Evolutionary conservation across 768 basidiomycete species (phyloP), one percentile per base, ranked within the genome.

Genomic region (Lactifluus echinatus): DNA sequence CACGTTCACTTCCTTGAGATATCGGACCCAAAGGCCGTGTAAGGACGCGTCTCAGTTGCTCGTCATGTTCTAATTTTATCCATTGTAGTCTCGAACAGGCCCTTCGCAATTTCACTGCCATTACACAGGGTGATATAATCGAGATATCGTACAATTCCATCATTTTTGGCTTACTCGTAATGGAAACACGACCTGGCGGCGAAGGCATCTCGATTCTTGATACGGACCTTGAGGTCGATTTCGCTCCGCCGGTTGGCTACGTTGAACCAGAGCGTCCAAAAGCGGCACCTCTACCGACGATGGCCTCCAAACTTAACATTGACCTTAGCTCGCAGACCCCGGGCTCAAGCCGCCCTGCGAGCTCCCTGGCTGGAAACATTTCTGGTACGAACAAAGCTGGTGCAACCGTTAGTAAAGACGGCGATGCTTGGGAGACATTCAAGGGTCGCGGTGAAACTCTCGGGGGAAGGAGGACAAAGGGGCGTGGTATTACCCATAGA

Each of bases 141-240:
- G 96, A 98, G 72, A 95, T 99, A 66, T 83, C 78, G n/a, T 97
- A 99, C 73, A 98, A 98, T 69, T 84, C 85, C 0, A 92, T 99
- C 66, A 80, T 92, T 21, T 98, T 99, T 68, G 91, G 93, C 50
- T 79, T 99, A 45, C 82, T 97, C 42, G 85, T 99, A 36, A 96
- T 98, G 92, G 95, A 98, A 71, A 82, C 87, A 11, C 79, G 76
- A 44, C 93, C 93, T 2, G 89, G 87, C 8, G 90, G 87, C 19
- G 82, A 82, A 56, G 95, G 93, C 8, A 97, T 99, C 65, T 83
- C 76, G 47, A 81, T 97, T 50, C 73, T 96, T 50, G 93, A 99
- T 67, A 97, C 93, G 0, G 96, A 99, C 78, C 82, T 99, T 1
- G 94, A 97, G 71, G 96, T 98, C 54, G 96, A 99, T 70, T 98